Conservation (phyloP, 805 yeast species). For the Diddensiella caesifluorescens region DNA sequence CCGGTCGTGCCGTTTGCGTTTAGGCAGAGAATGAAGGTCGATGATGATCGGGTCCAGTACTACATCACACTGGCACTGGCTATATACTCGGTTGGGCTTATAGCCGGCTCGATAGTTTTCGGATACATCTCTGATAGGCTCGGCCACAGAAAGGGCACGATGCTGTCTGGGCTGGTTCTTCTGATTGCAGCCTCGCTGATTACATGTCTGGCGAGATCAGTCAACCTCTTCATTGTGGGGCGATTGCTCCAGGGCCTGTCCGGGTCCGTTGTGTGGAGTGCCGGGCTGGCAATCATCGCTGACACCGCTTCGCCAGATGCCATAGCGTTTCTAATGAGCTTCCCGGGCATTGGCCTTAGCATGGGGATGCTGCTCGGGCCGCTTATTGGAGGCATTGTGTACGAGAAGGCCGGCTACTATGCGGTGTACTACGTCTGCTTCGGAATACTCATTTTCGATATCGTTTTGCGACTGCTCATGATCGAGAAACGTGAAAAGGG, state of each 20-base stretch:
- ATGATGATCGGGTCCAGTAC: slow-evolving; percentile 25
- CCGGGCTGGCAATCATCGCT: slow-evolving; percentile 32
- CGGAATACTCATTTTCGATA: slow-evolving; percentile 28
- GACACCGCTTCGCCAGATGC: slow-evolving; percentile 29
- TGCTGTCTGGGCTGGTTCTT: slow-evolving; percentile 30
- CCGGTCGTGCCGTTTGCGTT: slow-evolving; percentile 34
- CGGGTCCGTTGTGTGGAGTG: slow-evolving; percentile 33
- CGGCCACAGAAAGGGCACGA: slow-evolving; percentile 23
- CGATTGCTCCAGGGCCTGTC: slow-evolving; percentile 33
- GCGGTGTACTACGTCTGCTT: slow-evolving; percentile 31
- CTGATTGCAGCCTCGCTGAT: slow-evolving; percentile 31
- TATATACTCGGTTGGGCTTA: slow-evolving; percentile 31
- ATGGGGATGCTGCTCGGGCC: slow-evolving; percentile 33
- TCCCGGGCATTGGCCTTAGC: slow-evolving; percentile 29
- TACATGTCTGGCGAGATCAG: slow-evolving; percentile 25
- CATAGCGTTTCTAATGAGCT: slow-evolving; percentile 29
- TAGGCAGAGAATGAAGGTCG: slow-evolving; percentile 25
- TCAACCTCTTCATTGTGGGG: slow-evolving; percentile 28
- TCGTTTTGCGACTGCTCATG: slow-evolving; percentile 30
- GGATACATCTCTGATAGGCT: slow-evolving; percentile 29
- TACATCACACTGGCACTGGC: slow-evolving; percentile 28
- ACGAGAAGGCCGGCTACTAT: slow-evolving; percentile 30
- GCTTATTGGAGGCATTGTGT: slow-evolving; percentile 33
- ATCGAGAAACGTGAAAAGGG: slow-evolving; percentile 22
- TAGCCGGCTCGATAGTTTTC: slow-evolving; percentile 27